Conservation (phyloP, 2,329 filamentous ascomycete species). For the Epichloe festucae region DNA sequence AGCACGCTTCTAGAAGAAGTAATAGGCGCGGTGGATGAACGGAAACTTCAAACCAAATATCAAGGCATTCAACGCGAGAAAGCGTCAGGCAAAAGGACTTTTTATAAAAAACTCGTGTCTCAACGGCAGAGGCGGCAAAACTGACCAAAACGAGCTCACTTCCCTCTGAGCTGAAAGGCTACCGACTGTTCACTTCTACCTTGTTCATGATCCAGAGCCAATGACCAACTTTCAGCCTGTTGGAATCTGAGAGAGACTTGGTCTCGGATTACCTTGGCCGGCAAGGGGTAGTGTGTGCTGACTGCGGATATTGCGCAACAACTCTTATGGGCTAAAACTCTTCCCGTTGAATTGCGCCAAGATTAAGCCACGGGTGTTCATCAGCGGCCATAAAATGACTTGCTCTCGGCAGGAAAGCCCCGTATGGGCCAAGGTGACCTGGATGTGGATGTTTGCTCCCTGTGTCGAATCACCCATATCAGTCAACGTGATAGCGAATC, state of each 20-base stretch:
- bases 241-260: too few species aligned
- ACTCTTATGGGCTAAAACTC: not conserved
- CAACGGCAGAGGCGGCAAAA: constrained; percentile 18
- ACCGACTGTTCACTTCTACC: not conserved
- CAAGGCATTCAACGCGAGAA: constrained; percentile 71
- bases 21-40: constrained; percentile 35
- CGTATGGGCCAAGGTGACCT: not conserved
- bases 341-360: not conserved
- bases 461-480: not conserved
- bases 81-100: constrained; percentile 75
- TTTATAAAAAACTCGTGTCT: constrained; percentile 67
- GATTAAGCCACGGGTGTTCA: not conserved
- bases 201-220: not conserved
- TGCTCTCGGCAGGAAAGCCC: not conserved
- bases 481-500: not conserved
- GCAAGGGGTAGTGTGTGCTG: too few species aligned
- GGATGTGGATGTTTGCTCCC: not conserved
- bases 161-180: not conserved
- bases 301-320: not conserved
- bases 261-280: too few species aligned
- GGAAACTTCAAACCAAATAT: constrained; percentile 79
- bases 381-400: not conserved
- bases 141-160: constrained; percentile 5
- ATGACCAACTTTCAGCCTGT: too few species aligned
- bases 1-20: constrained; percentile 78